Evolutionary conservation across 495 filamentous ascomycete species (phyloP), one percentile per base, ranked within the genome.

Genomic region (Trichoderma erinaceum): DNA sequence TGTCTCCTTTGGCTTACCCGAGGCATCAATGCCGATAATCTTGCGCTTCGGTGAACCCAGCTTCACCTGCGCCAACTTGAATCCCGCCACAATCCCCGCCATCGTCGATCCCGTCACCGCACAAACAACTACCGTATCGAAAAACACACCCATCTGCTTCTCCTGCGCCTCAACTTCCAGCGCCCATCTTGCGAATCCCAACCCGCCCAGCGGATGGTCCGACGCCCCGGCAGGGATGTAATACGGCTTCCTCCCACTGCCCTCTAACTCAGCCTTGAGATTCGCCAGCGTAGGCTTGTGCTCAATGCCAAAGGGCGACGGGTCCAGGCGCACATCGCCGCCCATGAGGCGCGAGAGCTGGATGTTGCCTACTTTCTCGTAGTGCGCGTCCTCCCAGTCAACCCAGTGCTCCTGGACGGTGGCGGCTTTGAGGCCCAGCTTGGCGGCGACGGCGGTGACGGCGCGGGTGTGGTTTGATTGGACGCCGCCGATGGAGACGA

Each of bases 401-500:
- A 89, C 87, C 87, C 87, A 89, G 68, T 87, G 77, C 71, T 88
- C 87, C 74, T 89, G 86, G 0, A 88, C 79, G 1, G 87, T 80
- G 15, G 80, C 77, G 15, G 78, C 82, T 23, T 84, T 79, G 1
- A 89, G 75, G 0, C 86, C 86, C 0, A 82, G 70, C 25, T 78
- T 76, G 15, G 82, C 78, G 5, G 84, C 86, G 0, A 83, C 84
- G 0, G 85, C 87, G 3, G 86, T 86, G 0, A 88, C 86, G 68
- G 85, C 82, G 0, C 88, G 81, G 10, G 85, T 89, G 74, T 89
- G 86, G 79, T 89, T 90, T 32, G 81, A 86, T 71, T 89, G 87
- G 13, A 89, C 78, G 48, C 87, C 88, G 61, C 88, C 87, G 71
- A 88, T 86, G 64, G 79, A 83, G 66, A 89, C 81, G 15, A 90